These are phyloP conservation scores for Skeletonema marinoi DNA, from an alignment of 108 stramenopile species.

Conservation along the genomic window DNA sequence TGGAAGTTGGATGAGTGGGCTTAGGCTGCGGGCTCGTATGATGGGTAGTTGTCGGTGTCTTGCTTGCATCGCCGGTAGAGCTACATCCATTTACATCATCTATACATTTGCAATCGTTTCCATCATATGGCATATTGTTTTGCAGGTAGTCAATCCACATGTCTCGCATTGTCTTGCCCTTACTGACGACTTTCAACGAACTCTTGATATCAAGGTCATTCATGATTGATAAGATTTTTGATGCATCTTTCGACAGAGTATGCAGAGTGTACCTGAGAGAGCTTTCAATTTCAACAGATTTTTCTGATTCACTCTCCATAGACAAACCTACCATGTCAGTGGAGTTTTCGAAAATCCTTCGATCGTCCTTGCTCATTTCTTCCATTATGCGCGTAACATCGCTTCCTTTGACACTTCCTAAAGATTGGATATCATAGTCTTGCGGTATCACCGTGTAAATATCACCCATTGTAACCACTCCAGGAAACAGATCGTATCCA, in stretches of 20 bases:
- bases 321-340: conserved; percentile 20
- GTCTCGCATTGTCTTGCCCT: conserved; percentile 13
- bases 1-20: background rate
- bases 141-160: conserved; percentile 30
- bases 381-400: conserved; percentile 15
- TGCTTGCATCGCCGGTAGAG: background rate
- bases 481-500: conserved; percentile 41
- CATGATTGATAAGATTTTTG: conserved; percentile 14
- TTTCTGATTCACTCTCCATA: background rate
- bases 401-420: conserved; percentile 28
- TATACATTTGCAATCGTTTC: conserved; percentile 26
- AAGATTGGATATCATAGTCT: conserved; percentile 54
- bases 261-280: conserved; percentile 16
- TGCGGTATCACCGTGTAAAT: conserved; percentile 63
- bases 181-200: background rate
- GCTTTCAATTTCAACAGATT: conserved; percentile 2
- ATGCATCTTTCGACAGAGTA: conserved; percentile 15
- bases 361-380: conserved; percentile 8
- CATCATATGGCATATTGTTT: conserved; percentile 29
- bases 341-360: conserved; percentile 15
- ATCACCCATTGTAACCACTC: conserved; percentile 53
- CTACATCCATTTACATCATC: background rate
- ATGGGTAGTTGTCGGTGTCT: background rate
- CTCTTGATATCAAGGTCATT: conserved; percentile 9
- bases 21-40: background rate